A percentile compares a stretch with the other conserved stretches of the same genome.
phyloP scores from a whole-genome alignment of 306 rosid species.

The Cucurbita ficifolia region DNA sequence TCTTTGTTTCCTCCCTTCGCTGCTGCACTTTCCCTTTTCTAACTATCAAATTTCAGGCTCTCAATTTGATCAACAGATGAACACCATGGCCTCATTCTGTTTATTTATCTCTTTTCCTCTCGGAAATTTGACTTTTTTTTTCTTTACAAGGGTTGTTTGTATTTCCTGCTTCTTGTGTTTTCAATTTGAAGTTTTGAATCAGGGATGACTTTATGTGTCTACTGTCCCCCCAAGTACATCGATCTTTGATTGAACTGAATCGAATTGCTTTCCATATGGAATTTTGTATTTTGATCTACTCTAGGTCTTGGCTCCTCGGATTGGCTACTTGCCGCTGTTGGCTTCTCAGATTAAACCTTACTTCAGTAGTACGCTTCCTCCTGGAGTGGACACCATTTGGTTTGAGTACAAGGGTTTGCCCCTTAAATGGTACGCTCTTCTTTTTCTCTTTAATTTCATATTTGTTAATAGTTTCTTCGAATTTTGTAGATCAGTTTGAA shows the following conservation, averaged over 20 bases:
- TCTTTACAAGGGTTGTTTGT: background rate
- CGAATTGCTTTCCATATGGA: background rate
- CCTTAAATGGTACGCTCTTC: slow-evolving; percentile 54
- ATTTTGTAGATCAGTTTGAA: background rate
- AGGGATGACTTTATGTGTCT: background rate
- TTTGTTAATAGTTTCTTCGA: background rate
- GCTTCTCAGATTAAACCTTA: slow-evolving; percentile 61
- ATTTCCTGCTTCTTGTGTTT: background rate
- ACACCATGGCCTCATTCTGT: background rate
- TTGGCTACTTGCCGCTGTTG: slow-evolving; percentile 78
- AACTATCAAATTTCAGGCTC: background rate
- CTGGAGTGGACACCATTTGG: slow-evolving; percentile 80
- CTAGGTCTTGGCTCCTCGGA: slow-evolving; percentile 84
- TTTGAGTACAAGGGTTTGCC: slow-evolving; percentile 86
- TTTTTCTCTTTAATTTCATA: background rate
- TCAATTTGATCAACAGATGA: background rate
- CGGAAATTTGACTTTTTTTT: background rate
- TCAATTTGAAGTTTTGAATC: background rate
- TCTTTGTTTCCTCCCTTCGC: background rate
- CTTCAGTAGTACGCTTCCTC: slow-evolving; percentile 70
- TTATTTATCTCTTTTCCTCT: background rate
- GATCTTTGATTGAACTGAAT: background rate
- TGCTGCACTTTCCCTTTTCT: no score
- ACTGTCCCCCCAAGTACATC: background rate
- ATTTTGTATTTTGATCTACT: background rate